Base-by-base conservation (phyloP, 345 rosid species). In the Populus simonii region DNA sequence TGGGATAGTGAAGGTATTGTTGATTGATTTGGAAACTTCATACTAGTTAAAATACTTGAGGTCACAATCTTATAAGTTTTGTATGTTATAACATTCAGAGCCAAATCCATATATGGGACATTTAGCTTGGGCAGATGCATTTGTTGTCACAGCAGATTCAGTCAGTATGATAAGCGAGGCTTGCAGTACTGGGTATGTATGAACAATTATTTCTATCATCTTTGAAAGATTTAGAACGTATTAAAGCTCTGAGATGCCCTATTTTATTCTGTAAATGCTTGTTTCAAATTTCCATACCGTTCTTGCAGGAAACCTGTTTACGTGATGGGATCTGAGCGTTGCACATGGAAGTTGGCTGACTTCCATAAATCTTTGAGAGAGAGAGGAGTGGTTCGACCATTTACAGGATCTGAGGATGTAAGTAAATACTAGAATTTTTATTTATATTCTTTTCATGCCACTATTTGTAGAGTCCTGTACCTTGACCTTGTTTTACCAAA, bases 61-160 rank as follows among this genome's bases (percentile, higher is more conserved):
- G 11, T 57, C 66, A 22, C 45, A n/a, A 66, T 85, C 68, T 73
- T 63, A 78, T 79, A 61, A 66, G 27, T 78, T 61, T 79, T 78
- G 73, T 53, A 57, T 79, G 38, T 83, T 68, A 51, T 72, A 18
- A 39, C 70, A 51, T 89, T 66, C 89, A 96, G 97, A 91, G 76
- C 97, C 99, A 78, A 85, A 92, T 85, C 97, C 97, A 4, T 90
- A 92, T 38, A 88, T 89, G 93, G 98, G 98, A 51, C 93, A 96
- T 86, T 85, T 93, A 85, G 99, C 99, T 67, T 96, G 99, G 99
- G 99, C 93, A 23, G 97, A 93, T 91, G 95, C 99, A 72, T 96
- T 96, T 86, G 90, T 96, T 74, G 83, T 96, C 76, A 91, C 98
- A 20, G 97, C 99, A 41, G 99, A 93, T 88, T 96, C 99, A 68